A percentile compares a stretch with the other conserved stretches of the same genome.
phyloP scores from a whole-genome alignment of 176 grass and related monocot species.

The Phoenix roebelenii region DNA sequence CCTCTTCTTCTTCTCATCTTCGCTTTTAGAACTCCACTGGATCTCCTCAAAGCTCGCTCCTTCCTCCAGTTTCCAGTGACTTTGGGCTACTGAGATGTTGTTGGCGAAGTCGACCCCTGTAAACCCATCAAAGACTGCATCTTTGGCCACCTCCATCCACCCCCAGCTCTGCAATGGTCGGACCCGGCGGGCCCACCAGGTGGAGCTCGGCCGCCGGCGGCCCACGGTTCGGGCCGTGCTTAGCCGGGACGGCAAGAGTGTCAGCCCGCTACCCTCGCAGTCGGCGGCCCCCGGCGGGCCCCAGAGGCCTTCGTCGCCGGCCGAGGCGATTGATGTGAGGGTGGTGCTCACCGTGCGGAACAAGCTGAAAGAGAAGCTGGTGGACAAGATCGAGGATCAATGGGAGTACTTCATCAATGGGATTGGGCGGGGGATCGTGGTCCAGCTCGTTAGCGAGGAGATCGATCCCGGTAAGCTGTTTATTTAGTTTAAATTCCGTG shows the following conservation, averaged over 20 bases:
- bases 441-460: conserved; percentile 40
- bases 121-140: no score
- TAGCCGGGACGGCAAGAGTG: conserved; percentile 19
- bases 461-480: conserved; percentile 30
- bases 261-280: not conserved
- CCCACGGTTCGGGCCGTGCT: conserved; percentile 5
- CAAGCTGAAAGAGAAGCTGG: conserved; percentile 23
- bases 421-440: conserved; percentile 32
- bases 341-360: conserved; percentile 39
- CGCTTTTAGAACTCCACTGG: no score
- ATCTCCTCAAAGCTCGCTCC: no score
- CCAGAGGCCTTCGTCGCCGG: not conserved
- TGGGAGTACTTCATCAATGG: conserved; percentile 45
- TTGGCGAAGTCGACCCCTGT: no score
- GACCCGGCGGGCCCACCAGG: no score
- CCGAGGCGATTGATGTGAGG: conserved; percentile 21
- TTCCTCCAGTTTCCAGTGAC: no score
- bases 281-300: not conserved
- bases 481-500: not conserved
- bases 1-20: no score
- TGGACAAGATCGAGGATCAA: conserved; percentile 22
- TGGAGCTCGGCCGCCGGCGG: not conserved
- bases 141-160: no score
- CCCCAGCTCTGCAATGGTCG: no score
- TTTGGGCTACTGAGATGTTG: no score